Conservation (phyloP, 2,329 filamentous ascomycete species). For the Domatiomyces catenatus region DNA sequence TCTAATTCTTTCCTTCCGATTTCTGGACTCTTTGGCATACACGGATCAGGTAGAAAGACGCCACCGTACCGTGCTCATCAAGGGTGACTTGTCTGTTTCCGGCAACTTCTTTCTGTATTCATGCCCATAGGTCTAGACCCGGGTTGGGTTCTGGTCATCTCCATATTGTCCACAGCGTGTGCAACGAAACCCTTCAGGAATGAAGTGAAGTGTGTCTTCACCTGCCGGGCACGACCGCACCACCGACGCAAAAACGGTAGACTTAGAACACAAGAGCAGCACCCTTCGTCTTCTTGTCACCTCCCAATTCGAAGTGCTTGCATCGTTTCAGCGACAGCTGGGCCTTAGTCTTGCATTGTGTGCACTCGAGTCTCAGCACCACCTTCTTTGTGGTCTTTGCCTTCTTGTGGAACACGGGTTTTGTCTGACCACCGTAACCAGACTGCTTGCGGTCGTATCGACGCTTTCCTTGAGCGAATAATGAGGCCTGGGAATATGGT, state of each 20-base stretch:
- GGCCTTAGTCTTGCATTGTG: conserved; percentile 79
- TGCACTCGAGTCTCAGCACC: conserved; percentile 95
- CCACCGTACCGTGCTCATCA: background rate
- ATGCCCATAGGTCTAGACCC: background rate
- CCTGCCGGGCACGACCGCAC: background rate
- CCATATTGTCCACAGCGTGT: background rate
- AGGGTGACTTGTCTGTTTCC: background rate
- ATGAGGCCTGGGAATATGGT: conserved; percentile 49
- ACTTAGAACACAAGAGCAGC: conserved; percentile 98
- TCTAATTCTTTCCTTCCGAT: background rate
- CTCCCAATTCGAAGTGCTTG: conserved; percentile 99
- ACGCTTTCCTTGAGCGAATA: conserved; percentile 97
- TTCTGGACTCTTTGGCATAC: background rate
- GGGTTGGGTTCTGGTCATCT: background rate
- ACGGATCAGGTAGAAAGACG: background rate
- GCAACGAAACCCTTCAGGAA: background rate
- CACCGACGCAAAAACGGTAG: conserved; percentile 13
- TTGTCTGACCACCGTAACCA: conserved; percentile 99
- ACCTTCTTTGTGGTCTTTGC: conserved; percentile 99
- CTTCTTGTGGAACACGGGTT: conserved; percentile 99
- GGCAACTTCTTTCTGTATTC: background rate
- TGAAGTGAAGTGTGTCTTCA: background rate
- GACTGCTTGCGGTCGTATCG: conserved; percentile 99
- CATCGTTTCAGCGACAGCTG: conserved; percentile 98
- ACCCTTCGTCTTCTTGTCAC: conserved; percentile 99